Base-by-base conservation (phyloP, 371 early-diverging fungal genomes). In the Apophysomyces variabilis region DNA sequence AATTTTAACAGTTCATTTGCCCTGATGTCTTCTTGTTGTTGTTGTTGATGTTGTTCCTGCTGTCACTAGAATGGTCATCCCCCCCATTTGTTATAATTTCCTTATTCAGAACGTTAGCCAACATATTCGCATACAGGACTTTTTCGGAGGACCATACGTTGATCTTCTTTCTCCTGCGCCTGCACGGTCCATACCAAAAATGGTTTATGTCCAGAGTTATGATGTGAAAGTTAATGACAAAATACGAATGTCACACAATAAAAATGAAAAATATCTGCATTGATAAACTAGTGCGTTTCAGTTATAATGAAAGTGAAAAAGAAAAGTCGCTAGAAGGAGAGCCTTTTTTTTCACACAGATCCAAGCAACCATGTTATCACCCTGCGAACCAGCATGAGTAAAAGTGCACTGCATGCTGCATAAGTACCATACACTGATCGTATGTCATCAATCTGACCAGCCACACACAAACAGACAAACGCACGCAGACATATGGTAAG, bases 71-170 rank as follows among this genome's bases (percentile, higher is more conserved):
- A 9, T 26, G 54, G 54, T 50, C 54, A 21, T 50, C 54, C 5
- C 54, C 54, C 54, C 54, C 54, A 50, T 50, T 50, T 50, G 54
- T 50, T 21, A 21, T 26, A 50, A 21, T 50, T 50, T n/a, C 54
- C 54, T 50, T 50, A 26, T 50, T 50, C 54, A 50, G 54, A 7
- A 26, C 54, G 54, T 26, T 35, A 5, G 54, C 21, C 54, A 50
- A 26, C 21, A 18, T 26, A 21, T 26, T 50, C 9, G 54, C 54
- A 50, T 50, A 50, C 8, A 50, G 21, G 9, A 26, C 54, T 9
- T 50, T 50, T n/a, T 21, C 46, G 54, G n/a, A 50, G 32, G 21
- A 18, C 54, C 54, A 41, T 41, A 41, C 41, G 5, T 13, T 41
- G 41, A 13, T 41, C 21, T 21, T 47, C 16, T 50, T 21, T 16